Evolutionary conservation across 805 yeast species (phyloP), one percentile per base, ranked within the genome.

Genomic region (Schwanniomyces yamadae): DNA sequence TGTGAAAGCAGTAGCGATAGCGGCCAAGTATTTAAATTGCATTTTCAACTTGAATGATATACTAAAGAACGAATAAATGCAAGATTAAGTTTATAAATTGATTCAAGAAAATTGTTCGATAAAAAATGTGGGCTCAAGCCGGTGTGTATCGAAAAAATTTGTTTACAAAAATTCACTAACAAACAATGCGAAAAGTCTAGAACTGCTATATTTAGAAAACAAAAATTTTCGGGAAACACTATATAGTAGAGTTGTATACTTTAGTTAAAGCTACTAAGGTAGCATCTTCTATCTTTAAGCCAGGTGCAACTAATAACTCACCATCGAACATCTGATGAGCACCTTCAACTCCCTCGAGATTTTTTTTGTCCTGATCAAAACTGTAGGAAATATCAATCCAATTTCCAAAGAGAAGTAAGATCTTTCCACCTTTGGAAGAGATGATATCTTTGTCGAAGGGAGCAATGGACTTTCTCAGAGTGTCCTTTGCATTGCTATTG

Each of bases 281-380:
- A 4, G 81, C 83, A 56, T 88, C 96, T 50, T 86, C 95, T 1
- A 82, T 69, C 40, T 84, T 66, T 0, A 76, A 71, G 0, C 82
- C 77, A 1, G 62, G 55, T 1, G 84, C 82, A 6, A 83, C 70
- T 5, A 51, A 50, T 16, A 78, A 33, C 37, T 71, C 66, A 3
- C 82, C 80, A 57, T 88, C 95, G 55, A 88, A 83, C 66, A 88
- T 71, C 42, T 80, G 82, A 10, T 71, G 61, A 1, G 82, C 78
- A 27, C 66, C 67, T 0, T 66, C 66, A 6, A 82, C 75, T 2
- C 75, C 80, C 36, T 69, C 77, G 30, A 84, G 62, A 37, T 61
- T 69, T 12, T 59, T 59, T 27, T 64, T 60, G 37, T 80, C 88
- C 19, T 55, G 54, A 16, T 66, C 54, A 42, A 85, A 84, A n/a